Evolutionary conservation across 176 grass and related monocot species (phyloP), one percentile per base, ranked within the genome.

Genomic region (Puccinellia tenuiflora): DNA sequence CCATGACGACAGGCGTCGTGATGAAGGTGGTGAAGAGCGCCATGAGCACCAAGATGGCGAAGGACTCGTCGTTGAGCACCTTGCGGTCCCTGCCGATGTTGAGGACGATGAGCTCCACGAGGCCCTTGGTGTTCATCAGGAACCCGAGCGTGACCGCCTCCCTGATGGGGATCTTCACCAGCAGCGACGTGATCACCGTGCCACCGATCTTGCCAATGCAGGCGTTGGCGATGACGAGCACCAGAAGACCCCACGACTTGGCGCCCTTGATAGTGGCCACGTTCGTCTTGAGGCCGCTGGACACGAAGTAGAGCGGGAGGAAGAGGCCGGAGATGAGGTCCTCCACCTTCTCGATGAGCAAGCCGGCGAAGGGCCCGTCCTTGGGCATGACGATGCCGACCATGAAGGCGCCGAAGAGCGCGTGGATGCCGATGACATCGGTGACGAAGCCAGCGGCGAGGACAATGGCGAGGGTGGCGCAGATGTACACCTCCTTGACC

Each of bases 21-120:
- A 95, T 90, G 87, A 95, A 95, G 14, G 93, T 95, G 37, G 93
- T 95, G 88, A 95, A 90, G 14, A 95, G 62, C 0, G 93, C 93
- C 93, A 95, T 95, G 85, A 95, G 90, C 29, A 95, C 90, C 76
- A 95, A 33, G 83, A 95, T 95, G 24, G 90, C 93, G 39, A 95
- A 95, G 0, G 90, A 37, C 85, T 95, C 93, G 56, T 95, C 93
- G 30, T 95, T 95, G 5, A 95, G 90, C 9, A 95, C 90, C 82
- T 90, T 88, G 13, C 93, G 85, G 55, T 95, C 93, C 15, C 42
- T 80, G 20, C 93, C 93, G 42, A 95, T 95, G 90, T 95, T 95
- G 63, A 95, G 85, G 6, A 95, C 92, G 76, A 95, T 88, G 56
- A 95, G 93, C 90, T 95, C 93, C 2, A 95, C 90, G 26, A 95